Evolutionary conservation across 192 early-diverging fungal genomes (phyloP), one percentile per base, ranked within the genome.

Genomic region (Coemansia sp.): DNA sequence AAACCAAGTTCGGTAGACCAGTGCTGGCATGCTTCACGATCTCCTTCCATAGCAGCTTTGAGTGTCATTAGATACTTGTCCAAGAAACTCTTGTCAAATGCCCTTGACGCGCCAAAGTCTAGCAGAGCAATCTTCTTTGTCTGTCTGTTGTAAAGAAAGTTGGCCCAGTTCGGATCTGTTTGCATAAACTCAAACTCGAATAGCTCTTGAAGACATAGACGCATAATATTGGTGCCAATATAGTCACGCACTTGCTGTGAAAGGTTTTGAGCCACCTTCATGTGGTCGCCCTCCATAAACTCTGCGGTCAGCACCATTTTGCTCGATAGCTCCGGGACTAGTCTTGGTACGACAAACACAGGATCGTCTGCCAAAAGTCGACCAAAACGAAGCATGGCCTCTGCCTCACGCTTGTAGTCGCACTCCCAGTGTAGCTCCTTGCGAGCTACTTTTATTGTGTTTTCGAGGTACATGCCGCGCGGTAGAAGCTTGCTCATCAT

Each of bases 131-230:
- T 86, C 72, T 84, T 90, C 46, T 81, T 76, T 10, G 81, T 83
- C 5, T 38, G 30, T 3, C 50, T 62, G 57, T 93, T 87, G 65
- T 94, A 99, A 51, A 99, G 73, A 67, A 99, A 99, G 71, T 99
- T 99, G 50, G 90, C 86, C 96, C 96, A 99, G 68, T 99, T 99
- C 2, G 96, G 96, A 72, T 99, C 96, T 7, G 96, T 99, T 72
- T 99, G 96, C 96, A 99, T 99, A 70, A 90, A 96, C 57, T 85
- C 80, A 73, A 92, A 97, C 47, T 87, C 84, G 67, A 96, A 97
- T 41, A 99, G 74, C 65, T 99, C 95, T 39, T 83, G 76, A 41
- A 99, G 80, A 67, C 90, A 93, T 9, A 99, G 86, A 3, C 81
- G 67, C 50, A 99, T 76, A 19, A 97, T 71, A 12, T 71, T 73